Evolutionary conservation across 106 monocot species (phyloP).

Genomic region (Allium fistulosum): DNA sequence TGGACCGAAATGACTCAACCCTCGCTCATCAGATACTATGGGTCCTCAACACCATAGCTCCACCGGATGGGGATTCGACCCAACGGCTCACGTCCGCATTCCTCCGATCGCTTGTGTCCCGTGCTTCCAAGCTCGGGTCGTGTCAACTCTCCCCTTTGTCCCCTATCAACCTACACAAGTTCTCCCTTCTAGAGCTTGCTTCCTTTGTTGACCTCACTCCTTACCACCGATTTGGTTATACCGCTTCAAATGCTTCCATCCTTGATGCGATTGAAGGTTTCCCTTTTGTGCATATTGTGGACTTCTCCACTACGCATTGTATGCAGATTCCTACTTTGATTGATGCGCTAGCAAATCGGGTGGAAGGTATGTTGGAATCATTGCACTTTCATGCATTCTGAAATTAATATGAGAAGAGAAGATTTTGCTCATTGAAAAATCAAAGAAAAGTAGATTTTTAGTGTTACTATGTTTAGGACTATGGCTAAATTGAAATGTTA

Average conservation of each 20-base stretch:
- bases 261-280: conserved; percentile 67
- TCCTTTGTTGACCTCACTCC: conserved; percentile 90
- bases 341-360: conserved; percentile 62
- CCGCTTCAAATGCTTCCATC: conserved; percentile 83
- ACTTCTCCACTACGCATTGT: conserved; percentile 80
- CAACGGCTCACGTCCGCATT: conserved; percentile 85
- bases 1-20: conserved; percentile 72
- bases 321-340: conserved; percentile 99
- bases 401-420: too few species aligned
- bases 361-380: conserved; percentile 15
- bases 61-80: conserved; percentile 74
- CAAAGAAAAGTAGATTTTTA: too few species aligned
- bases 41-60: conserved; percentile 97
- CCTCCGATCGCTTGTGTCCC: conserved; percentile 73
- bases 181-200: conserved; percentile 69
- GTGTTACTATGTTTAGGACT: too few species aligned
- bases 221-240: conserved; percentile 84
- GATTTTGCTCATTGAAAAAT: too few species aligned
- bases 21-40: conserved; percentile 84
- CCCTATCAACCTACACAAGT: conserved; percentile 25
- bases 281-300: conserved; percentile 74
- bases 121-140: conserved; percentile 47
- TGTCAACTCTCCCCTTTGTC: conserved; percentile 22
- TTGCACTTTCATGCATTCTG: too few species aligned
- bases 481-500: too few species aligned